Percentiles rank a stretch among this genome's conserved stretches.
Evolutionary conservation across 805 yeast genomes (phyloP).

Genomic region (Priceomyces medius): DNA sequence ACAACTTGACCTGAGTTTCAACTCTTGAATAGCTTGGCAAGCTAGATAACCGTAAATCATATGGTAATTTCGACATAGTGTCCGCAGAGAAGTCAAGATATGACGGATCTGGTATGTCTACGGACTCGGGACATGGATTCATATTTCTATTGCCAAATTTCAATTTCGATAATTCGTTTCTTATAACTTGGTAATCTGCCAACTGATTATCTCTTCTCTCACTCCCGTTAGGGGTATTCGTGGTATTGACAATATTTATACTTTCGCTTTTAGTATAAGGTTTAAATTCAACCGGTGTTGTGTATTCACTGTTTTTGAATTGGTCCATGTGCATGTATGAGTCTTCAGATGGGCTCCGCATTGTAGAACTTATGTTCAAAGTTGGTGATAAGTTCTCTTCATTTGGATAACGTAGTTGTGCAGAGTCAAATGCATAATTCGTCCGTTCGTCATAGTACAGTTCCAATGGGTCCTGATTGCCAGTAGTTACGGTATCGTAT

Average conservation of each 20-base stretch:
- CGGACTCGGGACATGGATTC: slow-evolving; percentile 35
- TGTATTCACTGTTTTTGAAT: slow-evolving; percentile 9
- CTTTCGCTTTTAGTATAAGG: slow-evolving; percentile 6
- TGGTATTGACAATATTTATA: slow-evolving; percentile 3
- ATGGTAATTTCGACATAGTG: slow-evolving; percentile 42
- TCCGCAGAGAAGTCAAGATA: slow-evolving; percentile 39
- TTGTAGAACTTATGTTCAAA: neutral
- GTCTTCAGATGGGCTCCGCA: slow-evolving; percentile 2
- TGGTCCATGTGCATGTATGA: slow-evolving; percentile 2
- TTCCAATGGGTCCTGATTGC: slow-evolving; percentile 14
- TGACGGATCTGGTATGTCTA: slow-evolving; percentile 31
- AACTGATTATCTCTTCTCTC: slow-evolving; percentile 7
- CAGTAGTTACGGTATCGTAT: slow-evolving; percentile 32
- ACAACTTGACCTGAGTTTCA: slow-evolving; percentile 89
- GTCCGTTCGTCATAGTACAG: slow-evolving; percentile 12
- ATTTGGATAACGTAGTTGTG: slow-evolving; percentile 9
- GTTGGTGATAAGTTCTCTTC: slow-evolving; percentile 1
- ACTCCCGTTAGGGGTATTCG: neutral
- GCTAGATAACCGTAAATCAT: slow-evolving; percentile 52
- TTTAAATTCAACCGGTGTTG: slow-evolving; percentile 17
- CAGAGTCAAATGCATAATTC: slow-evolving; percentile 2
- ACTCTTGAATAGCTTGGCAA: slow-evolving; percentile 85
- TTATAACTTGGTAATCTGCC: slow-evolving; percentile 35
- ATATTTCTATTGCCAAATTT: slow-evolving; percentile 50
- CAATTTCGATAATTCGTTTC: slow-evolving; percentile 50